These are phyloP conservation scores for Avena atlantica DNA, from an alignment of 176 grass and related monocot species.

Conservation along the genomic window DNA sequence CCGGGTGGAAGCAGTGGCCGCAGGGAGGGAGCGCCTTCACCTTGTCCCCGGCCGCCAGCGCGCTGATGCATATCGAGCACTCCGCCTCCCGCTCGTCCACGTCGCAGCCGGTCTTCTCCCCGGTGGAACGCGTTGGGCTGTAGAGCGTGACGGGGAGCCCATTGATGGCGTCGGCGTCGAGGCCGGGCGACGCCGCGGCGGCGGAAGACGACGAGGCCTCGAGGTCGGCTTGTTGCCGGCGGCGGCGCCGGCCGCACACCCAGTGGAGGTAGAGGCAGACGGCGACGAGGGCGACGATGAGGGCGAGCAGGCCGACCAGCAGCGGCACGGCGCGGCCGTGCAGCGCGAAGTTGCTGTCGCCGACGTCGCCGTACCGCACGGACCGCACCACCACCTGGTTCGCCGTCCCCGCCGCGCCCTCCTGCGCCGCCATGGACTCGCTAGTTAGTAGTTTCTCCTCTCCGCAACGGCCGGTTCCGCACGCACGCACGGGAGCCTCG, in stretches of 20 bases:
- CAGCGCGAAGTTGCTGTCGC: constrained; percentile 65
- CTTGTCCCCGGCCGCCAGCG: constrained; percentile 64
- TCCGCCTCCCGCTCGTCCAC: constrained; percentile 27
- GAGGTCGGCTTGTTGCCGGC: not conserved
- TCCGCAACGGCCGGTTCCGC: not conserved
- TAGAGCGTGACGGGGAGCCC: constrained; percentile 56
- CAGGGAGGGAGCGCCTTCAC: constrained; percentile 80
- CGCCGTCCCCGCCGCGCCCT: constrained; percentile 33
- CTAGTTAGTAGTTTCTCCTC: not conserved
- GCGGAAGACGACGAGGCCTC: not conserved
- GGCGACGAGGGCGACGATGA: constrained; percentile 45
- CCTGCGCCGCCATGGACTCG: constrained; percentile 58
- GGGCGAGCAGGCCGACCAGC: constrained; percentile 40
- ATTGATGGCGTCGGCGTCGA: constrained; percentile 55
- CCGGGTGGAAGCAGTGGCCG: constrained; percentile 79
- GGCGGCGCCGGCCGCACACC: constrained; percentile 27
- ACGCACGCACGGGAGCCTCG: not conserved
- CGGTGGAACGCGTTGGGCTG: not conserved
- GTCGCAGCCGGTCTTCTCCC: not conserved
- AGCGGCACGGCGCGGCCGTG: constrained; percentile 48
- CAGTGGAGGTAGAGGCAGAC: constrained; percentile 57
- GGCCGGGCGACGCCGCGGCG: not conserved
- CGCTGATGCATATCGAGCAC: constrained; percentile 83
- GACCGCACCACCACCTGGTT: constrained; percentile 25
- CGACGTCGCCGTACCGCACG: constrained; percentile 57